phyloP scores from a whole-genome alignment of 495 filamentous ascomycete genomes.

The Choiromyces venosus region DNA sequence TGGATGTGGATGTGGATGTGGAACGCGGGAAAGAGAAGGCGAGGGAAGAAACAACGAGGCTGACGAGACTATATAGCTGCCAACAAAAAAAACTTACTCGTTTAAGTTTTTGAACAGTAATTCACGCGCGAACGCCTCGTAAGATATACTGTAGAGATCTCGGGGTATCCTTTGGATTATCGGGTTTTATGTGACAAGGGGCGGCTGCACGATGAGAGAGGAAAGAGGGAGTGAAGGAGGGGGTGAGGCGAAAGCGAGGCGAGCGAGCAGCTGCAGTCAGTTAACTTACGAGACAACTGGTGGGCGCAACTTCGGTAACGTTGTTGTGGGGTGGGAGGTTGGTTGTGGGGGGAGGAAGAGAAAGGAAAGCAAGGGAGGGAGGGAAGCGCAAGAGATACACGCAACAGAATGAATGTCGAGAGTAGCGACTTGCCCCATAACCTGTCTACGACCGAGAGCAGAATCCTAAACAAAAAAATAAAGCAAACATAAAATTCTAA shows the following conservation, averaged over 20 bases:
- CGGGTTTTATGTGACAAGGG: background rate
- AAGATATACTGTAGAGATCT: background rate
- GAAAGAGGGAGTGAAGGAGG: background rate
- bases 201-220: background rate
- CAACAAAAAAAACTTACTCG: background rate
- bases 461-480: background rate
- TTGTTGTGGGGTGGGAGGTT: background rate
- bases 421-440: background rate
- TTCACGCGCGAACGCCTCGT: background rate
- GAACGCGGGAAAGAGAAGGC: background rate
- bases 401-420: background rate
- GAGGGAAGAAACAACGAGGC: background rate
- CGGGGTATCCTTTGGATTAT: background rate
- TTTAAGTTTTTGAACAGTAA: background rate
- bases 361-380: background rate
- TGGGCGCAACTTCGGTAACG: background rate
- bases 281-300: background rate
- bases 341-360: background rate
- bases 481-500: background rate
- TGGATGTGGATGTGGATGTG: background rate
- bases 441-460: background rate
- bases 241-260: slow-evolving; percentile 1
- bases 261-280: background rate
- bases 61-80: background rate
- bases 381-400: background rate